Evolutionary conservation across 352 stramenopile species (phyloP).

Genomic region (Poterioochromonas sp.): DNA sequence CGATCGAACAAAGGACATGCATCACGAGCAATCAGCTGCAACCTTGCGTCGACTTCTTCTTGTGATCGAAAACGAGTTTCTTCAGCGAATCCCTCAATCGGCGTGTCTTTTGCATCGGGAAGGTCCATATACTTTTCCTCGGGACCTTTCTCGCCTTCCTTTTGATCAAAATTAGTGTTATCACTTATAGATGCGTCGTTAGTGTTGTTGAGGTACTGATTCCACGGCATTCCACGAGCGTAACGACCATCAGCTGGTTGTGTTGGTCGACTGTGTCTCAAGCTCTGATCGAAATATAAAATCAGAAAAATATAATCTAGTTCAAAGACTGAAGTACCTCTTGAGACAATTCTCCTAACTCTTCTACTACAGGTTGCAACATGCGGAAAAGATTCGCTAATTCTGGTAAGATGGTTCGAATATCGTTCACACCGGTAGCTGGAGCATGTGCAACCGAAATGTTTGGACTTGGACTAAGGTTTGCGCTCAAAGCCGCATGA

Average conservation of each 20-base stretch:
- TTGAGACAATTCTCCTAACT: background rate
- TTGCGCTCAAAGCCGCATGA: slow-evolving; percentile 40
- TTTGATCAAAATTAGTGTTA: background rate
- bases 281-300: too few species aligned
- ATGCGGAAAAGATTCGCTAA: slow-evolving; percentile 36
- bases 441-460: slow-evolving; percentile 29
- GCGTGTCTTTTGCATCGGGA: too few species aligned
- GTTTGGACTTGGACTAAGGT: slow-evolving; percentile 39
- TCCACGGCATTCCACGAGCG: too few species aligned
- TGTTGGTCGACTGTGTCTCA: too few species aligned
- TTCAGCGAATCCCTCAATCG: too few species aligned
- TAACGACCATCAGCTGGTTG: too few species aligned
- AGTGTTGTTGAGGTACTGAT: too few species aligned
- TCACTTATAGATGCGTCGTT: background rate
- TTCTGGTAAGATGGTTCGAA: slow-evolving; percentile 45
- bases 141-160: too few species aligned
- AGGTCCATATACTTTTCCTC: too few species aligned
- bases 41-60: background rate
- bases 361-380: slow-evolving; percentile 27
- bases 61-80: too few species aligned
- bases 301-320: too few species aligned
- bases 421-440: slow-evolving; percentile 42
- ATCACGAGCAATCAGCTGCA: background rate
- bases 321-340: too few species aligned
- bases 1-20: slow-evolving; percentile 1